These are phyloP conservation scores for Flaveria brownii DNA, from an alignment of 129 eudicot genomes.

Conservation along the genomic window DNA sequence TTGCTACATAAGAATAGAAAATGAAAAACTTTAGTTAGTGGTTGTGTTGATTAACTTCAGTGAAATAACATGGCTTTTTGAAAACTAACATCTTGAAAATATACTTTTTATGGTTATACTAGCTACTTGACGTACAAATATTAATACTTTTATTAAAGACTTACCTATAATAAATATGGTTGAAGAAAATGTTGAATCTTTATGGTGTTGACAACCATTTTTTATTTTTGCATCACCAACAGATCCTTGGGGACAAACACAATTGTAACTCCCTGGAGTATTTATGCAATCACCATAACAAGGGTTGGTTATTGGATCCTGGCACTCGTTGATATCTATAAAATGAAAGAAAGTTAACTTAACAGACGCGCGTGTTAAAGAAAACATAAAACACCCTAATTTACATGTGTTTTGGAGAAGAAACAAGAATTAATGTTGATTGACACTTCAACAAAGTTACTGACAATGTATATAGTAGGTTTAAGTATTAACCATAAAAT, in stretches of 20 bases:
- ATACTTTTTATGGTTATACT: background rate
- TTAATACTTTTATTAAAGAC: background rate
- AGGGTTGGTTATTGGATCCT: conserved; percentile 11
- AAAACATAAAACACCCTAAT: too few species aligned
- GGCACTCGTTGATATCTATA: conserved; percentile 36
- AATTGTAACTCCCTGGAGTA: conserved; percentile 36
- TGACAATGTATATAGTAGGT: background rate
- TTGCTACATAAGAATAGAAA: background rate
- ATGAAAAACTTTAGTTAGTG: background rate
- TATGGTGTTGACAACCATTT: conserved; percentile 1
- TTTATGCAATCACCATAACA: conserved; percentile 38
- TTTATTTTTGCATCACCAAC: conserved; percentile 22
- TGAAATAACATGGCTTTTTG: background rate
- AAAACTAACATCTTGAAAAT: background rate
- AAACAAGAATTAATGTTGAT: background rate
- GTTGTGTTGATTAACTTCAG: too few species aligned
- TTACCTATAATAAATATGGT: conserved; percentile 13
- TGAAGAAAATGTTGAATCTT: background rate
- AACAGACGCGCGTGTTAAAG: too few species aligned
- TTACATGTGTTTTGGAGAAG: too few species aligned
- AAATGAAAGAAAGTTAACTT: background rate
- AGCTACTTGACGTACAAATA: background rate
- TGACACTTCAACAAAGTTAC: background rate
- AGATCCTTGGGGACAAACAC: conserved; percentile 37
- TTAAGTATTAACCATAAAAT: background rate